These are phyloP conservation scores for Adansonia digitata DNA, from an alignment of 345 rosid species.

Conservation along the genomic window DNA sequence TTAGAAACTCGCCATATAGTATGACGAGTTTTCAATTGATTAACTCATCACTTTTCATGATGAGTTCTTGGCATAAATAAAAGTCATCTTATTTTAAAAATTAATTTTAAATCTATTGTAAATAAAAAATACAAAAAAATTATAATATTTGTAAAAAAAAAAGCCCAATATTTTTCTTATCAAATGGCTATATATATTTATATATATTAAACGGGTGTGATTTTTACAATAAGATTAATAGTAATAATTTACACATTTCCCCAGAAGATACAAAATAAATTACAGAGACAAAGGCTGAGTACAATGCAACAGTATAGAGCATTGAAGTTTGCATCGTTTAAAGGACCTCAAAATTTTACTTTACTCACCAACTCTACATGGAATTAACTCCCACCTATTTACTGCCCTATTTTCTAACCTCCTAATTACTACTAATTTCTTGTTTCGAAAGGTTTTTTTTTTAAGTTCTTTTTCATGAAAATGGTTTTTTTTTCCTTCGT, in stretches of 20 bases:
- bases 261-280: constrained; percentile 6
- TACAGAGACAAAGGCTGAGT: constrained; percentile 15
- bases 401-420: neutral
- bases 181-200: no score
- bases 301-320: constrained; percentile 28
- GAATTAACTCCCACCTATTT: constrained; percentile 9
- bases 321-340: constrained; percentile 24
- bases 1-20: no score
- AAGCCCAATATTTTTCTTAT: no score
- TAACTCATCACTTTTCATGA: no score
- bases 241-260: constrained; percentile 37
- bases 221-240: no score
- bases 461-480: neutral
- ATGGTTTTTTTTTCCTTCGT: neutral
- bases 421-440: neutral
- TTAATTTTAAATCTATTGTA: no score
- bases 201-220: no score
- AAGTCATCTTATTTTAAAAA: no score
- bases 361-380: constrained; percentile 7
- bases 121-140: no score
- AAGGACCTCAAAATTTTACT: constrained; percentile 10
- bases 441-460: neutral
- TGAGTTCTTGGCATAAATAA: no score
- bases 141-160: no score
- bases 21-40: no score